These are phyloP conservation scores for Jatropha curcas DNA, from an alignment of 345 rosid species.

Conservation along the genomic window DNA sequence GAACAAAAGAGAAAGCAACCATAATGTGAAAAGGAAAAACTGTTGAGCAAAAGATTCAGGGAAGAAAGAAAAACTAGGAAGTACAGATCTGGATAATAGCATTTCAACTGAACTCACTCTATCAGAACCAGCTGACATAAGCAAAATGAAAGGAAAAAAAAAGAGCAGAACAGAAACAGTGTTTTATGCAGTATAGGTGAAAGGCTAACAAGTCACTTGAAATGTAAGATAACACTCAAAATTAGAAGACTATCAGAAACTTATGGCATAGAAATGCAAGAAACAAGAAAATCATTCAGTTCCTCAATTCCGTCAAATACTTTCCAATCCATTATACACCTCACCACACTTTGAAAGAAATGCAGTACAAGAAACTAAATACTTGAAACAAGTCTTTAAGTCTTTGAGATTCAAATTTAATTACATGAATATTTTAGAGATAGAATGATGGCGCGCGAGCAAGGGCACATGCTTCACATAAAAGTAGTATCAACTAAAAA, in stretches of 20 bases:
- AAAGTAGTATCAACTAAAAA: too few relatives aligned
- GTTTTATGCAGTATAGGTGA: background rate
- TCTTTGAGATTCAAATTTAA: background rate
- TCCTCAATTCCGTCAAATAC: background rate
- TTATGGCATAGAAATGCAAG: background rate
- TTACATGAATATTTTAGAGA: background rate
- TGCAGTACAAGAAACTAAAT: too few relatives aligned
- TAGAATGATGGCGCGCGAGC: too few relatives aligned
- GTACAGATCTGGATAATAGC: background rate
- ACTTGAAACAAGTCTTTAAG: too few relatives aligned
- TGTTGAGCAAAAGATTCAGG: background rate
- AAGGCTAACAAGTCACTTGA: background rate
- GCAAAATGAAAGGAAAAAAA: background rate
- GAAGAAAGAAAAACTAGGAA: background rate
- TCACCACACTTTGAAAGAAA: background rate
- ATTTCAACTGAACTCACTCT: background rate
- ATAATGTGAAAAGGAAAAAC: background rate
- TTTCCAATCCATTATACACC: background rate
- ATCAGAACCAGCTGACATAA: background rate
- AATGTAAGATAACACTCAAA: background rate
- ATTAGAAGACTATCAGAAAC: background rate
- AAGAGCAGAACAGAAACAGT: background rate
- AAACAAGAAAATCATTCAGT: background rate
- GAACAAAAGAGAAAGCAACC: constrained; percentile 9
- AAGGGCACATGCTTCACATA: too few relatives aligned